These are phyloP conservation scores for Heterobasidion parviporum DNA, from an alignment of 1,284 basidiomycete genomes.

Conservation along the genomic window DNA sequence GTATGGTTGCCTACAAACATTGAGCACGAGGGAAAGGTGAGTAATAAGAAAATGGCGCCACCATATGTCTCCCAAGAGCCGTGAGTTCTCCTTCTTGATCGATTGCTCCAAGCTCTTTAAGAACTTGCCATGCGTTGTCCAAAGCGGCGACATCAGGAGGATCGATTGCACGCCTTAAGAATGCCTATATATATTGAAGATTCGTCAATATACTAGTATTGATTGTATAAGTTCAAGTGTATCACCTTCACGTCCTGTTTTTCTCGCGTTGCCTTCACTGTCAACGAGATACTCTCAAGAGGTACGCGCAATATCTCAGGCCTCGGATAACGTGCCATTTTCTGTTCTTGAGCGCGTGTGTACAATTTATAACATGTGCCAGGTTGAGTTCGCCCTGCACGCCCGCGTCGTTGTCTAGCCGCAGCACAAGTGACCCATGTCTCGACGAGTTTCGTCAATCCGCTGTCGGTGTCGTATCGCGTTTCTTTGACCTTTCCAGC, in stretches of 20 bases:
- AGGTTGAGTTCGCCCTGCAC: constrained; percentile 84
- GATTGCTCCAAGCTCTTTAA: constrained; percentile 78
- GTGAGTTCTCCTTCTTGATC: constrained; percentile 61
- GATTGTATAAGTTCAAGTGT: background rate
- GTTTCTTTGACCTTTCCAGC: constrained; percentile 88
- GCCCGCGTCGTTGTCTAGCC: constrained; percentile 78
- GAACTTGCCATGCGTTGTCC: constrained; percentile 68
- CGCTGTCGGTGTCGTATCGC: constrained; percentile 70
- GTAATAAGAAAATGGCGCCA: constrained; percentile 21
- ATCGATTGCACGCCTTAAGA: constrained; percentile 72
- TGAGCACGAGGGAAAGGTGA: constrained; percentile 1
- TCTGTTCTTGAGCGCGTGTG: constrained; percentile 64
- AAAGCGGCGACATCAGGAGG: constrained; percentile 76
- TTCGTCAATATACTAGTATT: background rate
- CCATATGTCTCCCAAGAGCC: constrained; percentile 79
- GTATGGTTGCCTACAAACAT: constrained; percentile 59
- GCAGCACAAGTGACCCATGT: constrained; percentile 78
- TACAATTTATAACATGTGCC: constrained; percentile 84
- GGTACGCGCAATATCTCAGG: constrained; percentile 92
- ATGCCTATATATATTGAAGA: constrained; percentile 28
- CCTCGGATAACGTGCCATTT: constrained; percentile 67
- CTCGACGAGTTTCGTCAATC: constrained; percentile 74
- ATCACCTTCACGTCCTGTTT: constrained; percentile 71
- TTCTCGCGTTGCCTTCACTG: constrained; percentile 78
- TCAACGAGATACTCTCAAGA: constrained; percentile 76